These are phyloP conservation scores for Verbena officinalis DNA, from an alignment of 257 asterid genomes.

Conservation along the genomic window DNA sequence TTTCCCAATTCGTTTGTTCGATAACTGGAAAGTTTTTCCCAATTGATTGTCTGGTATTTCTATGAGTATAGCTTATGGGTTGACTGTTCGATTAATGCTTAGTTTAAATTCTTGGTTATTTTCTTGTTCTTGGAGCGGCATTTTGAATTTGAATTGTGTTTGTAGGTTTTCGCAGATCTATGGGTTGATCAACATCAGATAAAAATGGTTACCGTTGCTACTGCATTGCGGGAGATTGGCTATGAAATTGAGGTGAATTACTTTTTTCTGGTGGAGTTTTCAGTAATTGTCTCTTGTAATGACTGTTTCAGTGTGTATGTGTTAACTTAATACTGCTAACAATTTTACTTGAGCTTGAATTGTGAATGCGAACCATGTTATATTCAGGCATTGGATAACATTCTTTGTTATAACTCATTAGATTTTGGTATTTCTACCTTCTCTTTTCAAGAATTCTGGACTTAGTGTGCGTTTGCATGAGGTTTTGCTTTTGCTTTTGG, in stretches of 20 bases:
- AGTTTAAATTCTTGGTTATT: slow-evolving; percentile 7
- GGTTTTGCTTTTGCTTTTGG: too few relatives aligned
- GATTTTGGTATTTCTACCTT: not conserved
- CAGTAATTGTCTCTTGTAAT: not conserved
- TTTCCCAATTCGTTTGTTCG: not conserved
- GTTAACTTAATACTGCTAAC: not conserved
- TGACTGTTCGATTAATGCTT: not conserved
- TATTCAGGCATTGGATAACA: too few relatives aligned
- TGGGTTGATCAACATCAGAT: slow-evolving; percentile 78
- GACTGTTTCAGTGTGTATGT: not conserved
- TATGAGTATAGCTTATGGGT: not conserved
- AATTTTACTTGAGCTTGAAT: too few relatives aligned
- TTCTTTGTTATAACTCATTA: not conserved
- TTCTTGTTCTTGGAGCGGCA: slow-evolving; percentile 23
- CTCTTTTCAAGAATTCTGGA: not conserved
- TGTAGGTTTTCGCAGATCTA: slow-evolving; percentile 80
- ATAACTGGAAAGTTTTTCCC: not conserved
- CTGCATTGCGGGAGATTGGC: slow-evolving; percentile 68
- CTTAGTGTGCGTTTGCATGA: too few relatives aligned
- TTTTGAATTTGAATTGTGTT: slow-evolving; percentile 23
- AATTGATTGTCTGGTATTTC: not conserved
- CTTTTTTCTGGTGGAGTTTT: not conserved
- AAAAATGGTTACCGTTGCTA: slow-evolving; percentile 73
- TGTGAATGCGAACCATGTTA: too few relatives aligned
- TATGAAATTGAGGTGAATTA: slow-evolving; percentile 84